A percentile compares a stretch with the other conserved stretches of the same genome.
phyloP scores from a whole-genome alignment of 805 yeast species.

The Candida adriatica region DNA sequence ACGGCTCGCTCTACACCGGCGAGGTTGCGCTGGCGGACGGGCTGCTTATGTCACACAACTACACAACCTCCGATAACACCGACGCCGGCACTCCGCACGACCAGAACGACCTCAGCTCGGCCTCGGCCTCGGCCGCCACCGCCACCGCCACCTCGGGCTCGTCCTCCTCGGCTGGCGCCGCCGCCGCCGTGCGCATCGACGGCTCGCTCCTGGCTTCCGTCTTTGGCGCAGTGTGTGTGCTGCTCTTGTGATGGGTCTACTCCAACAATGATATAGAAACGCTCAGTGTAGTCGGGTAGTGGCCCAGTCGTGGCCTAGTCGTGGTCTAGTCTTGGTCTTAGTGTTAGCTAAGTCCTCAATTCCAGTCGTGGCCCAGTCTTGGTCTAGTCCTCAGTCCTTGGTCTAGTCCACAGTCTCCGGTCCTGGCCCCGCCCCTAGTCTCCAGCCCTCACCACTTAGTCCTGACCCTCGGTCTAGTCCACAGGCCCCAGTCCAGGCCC shows the following conservation, averaged over 20 bases:
- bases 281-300: not conserved
- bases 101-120: constrained; percentile 1
- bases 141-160: constrained; percentile 4
- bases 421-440: too few relatives aligned
- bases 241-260: constrained; percentile 4
- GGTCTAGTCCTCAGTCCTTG: too few relatives aligned
- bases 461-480: too few relatives aligned
- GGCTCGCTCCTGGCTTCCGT: constrained; percentile 7
- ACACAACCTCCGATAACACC: constrained; percentile 3
- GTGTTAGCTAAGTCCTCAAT: too few relatives aligned
- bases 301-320: not conserved
- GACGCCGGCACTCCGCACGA: constrained; percentile 6
- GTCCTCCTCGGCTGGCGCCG: constrained; percentile 5
- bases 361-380: too few relatives aligned
- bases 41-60: constrained; percentile 5
- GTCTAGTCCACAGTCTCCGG: too few relatives aligned
- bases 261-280: not conserved
- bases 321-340: not conserved
- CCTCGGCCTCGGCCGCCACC: constrained; percentile 2
- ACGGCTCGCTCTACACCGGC: constrained; percentile 31
- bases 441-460: too few relatives aligned
- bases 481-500: too few relatives aligned
- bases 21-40: constrained; percentile 4
- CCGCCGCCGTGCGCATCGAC: constrained; percentile 1
- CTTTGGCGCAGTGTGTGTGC: constrained; percentile 7